Percentiles rank a stretch among this genome's conserved stretches.
phyloP scores from a whole-genome alignment of 2,329 filamentous ascomycete species.

The Colletotrichum echinochloae region DNA sequence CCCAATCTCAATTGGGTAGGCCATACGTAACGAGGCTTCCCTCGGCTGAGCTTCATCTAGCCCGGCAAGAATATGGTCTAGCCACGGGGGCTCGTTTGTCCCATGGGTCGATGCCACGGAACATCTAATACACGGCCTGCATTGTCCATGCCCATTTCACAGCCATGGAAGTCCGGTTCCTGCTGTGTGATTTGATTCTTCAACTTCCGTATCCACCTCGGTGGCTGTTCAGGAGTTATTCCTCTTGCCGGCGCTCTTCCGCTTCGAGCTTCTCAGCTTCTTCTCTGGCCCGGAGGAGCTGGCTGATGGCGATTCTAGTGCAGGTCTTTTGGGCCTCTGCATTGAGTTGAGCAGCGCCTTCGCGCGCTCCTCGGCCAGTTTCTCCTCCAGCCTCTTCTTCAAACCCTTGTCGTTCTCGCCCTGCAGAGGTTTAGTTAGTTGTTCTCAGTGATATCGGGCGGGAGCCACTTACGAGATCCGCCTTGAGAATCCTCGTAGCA shows the following conservation, averaged over 20 bases:
- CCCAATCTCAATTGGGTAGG: background rate
- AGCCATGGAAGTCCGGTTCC: background rate
- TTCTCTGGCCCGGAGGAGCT: conserved; percentile 48
- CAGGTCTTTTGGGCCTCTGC: conserved; percentile 57
- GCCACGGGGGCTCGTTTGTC: background rate
- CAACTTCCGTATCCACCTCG: background rate
- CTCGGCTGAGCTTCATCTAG: background rate
- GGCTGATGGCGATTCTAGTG: conserved; percentile 48
- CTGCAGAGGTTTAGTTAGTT: conserved; percentile 45
- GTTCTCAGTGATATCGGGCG: background rate
- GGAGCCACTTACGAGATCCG: conserved; percentile 72
- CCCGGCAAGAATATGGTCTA: background rate
- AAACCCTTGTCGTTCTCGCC: conserved; percentile 62
- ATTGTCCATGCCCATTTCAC: background rate
- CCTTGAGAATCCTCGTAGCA: conserved; percentile 83
- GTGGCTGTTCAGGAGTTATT: conserved; percentile 25
- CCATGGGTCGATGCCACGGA: background rate
- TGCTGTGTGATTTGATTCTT: background rate
- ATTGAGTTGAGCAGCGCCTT: conserved; percentile 63
- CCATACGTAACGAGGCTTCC: background rate
- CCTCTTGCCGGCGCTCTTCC: conserved; percentile 42
- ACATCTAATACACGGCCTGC: background rate
- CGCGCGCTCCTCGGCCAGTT: conserved; percentile 67
- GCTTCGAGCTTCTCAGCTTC: conserved; percentile 47
- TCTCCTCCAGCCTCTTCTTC: conserved; percentile 64